Evolutionary conservation across 2,329 filamentous ascomycete species (phyloP).

Genomic region (Ophidiomyces ophidiicola): DNA sequence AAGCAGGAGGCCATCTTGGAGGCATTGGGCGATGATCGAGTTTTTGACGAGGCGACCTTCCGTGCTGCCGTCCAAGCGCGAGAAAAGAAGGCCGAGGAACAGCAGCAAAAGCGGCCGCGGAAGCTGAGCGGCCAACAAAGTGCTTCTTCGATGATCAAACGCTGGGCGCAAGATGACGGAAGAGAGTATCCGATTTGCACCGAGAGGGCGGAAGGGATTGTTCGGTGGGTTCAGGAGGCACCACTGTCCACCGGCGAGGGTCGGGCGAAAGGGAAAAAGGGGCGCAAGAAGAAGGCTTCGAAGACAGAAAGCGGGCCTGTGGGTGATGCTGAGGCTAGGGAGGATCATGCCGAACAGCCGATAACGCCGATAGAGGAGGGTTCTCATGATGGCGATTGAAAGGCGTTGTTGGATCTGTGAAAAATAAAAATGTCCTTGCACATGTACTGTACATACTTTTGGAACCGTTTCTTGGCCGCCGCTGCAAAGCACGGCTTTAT

Average conservation of each 20-base stretch:
- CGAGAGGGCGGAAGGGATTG: conserved; percentile 56
- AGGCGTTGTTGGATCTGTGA: neutral
- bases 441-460: too few relatives aligned
- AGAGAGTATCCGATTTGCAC: conserved; percentile 59
- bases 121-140: conserved; percentile 15
- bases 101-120: conserved; percentile 13
- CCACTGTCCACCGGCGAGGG: conserved; percentile 25
- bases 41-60: conserved; percentile 55
- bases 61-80: conserved; percentile 50
- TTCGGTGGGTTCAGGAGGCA: conserved; percentile 55
- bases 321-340: neutral
- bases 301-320: neutral
- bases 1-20: conserved; percentile 56
- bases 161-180: conserved; percentile 53
- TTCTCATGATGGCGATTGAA: neutral
- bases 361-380: neutral
- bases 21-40: conserved; percentile 54
- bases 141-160: conserved; percentile 30
- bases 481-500: too few relatives aligned
- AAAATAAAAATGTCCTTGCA: too few relatives aligned
- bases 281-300: conserved; percentile 6
- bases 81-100: conserved; percentile 39
- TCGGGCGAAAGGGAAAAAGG: conserved; percentile 12
- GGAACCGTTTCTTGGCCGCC: too few relatives aligned
- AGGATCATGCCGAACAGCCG: neutral